Base-by-base conservation (phyloP, 257 asterid genomes). In the Penstemon newberryi region DNA sequence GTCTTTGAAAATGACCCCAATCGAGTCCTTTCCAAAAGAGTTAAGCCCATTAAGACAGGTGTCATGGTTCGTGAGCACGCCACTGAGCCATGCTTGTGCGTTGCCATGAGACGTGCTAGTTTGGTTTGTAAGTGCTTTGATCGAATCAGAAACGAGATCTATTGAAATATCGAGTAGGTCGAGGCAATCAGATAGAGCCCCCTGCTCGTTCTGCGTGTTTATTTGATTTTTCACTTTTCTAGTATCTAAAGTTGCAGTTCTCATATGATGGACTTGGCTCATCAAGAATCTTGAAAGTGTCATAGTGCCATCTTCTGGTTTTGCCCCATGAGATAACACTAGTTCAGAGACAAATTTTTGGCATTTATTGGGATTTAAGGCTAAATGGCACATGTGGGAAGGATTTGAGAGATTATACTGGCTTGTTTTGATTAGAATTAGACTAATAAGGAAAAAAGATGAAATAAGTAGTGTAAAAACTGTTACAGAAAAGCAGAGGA, bases 1-100 rank as follows among this genome's bases (percentile, higher is more conserved):
- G 10, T 76, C 81, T 1, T 70, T 70, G 18, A 80, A 45, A 18
- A 63, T 2, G 3, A 18, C 33, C 10, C 73, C 70, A n/a, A 67
- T 18, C 0, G 54, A 18, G 1, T 60, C 25, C 36, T 56, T 70
- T 7, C 63, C 55, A 1, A 39, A 2, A 11, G 38, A 18, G 37
- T 8, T 3, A 38, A 86, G 79, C 44, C 82, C 93, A 7, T 84
- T 88, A 0, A 62, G 45, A 55, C 93, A 86, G 5, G 88, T 79
- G 12, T 56, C 78, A 25, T 82, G 90, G 44, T 86, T 84, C 4
- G 90, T 82, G 15, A 84, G 84, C 45, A 77, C 79, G 0, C 79
- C 84, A 52, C 93, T 86, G 0, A 86, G 78, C 86, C 84, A 84
- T 12, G 82, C 60, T 7, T 63, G 88, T 0, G 79, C 83, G 8